Percentiles rank a stretch among this genome's conserved stretches.
Evolutionary conservation across 2,329 filamentous ascomycete species (phyloP).

Genomic region (Fusarium liriodendri): DNA sequence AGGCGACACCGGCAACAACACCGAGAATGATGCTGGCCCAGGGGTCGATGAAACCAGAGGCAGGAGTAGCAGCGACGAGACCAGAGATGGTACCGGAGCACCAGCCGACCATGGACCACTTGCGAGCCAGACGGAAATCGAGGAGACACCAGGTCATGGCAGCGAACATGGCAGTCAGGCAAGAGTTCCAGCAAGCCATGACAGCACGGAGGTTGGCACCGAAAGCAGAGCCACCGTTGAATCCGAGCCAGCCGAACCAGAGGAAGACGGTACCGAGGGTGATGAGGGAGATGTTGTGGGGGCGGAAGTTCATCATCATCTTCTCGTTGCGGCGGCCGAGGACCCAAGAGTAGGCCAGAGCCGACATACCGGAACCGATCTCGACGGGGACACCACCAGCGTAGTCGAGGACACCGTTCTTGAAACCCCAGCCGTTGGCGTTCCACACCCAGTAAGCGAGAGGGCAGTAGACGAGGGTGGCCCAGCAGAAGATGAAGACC

Average conservation of each 20-base stretch:
- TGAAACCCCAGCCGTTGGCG: conserved; percentile 89
- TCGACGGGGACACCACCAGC: conserved; percentile 97
- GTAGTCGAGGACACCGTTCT: conserved; percentile 94
- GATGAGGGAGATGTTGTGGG: conserved; percentile 98
- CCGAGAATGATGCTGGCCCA: conserved; percentile 77
- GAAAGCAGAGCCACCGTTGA: conserved; percentile 96
- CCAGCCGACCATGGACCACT: conserved; percentile 88
- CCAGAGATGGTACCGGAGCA: conserved; percentile 78
- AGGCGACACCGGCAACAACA: conserved; percentile 72
- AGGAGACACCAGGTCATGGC: conserved; percentile 95
- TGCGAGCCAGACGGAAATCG: conserved; percentile 92
- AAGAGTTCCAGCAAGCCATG: conserved; percentile 99
- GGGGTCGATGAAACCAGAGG: conserved; percentile 74
- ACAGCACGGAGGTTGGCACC: conserved; percentile 93
- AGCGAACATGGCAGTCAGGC: conserved; percentile 90
- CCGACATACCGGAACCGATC: conserved; percentile 92
- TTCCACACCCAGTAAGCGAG: conserved; percentile 98
- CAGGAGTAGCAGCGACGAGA: conserved; percentile 76
- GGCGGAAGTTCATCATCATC: conserved; percentile 99
- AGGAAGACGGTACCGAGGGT: conserved; percentile 94
- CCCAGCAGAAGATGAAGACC: conserved; percentile 97
- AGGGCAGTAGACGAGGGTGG: conserved; percentile 96
- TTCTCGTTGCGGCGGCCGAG: conserved; percentile 96
- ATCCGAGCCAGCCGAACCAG: conserved; percentile 99
- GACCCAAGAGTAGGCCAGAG: conserved; percentile 94